These are phyloP conservation scores for Sporothrix inflata DNA, from an alignment of 2,329 filamentous ascomycete species.

Conservation along the genomic window DNA sequence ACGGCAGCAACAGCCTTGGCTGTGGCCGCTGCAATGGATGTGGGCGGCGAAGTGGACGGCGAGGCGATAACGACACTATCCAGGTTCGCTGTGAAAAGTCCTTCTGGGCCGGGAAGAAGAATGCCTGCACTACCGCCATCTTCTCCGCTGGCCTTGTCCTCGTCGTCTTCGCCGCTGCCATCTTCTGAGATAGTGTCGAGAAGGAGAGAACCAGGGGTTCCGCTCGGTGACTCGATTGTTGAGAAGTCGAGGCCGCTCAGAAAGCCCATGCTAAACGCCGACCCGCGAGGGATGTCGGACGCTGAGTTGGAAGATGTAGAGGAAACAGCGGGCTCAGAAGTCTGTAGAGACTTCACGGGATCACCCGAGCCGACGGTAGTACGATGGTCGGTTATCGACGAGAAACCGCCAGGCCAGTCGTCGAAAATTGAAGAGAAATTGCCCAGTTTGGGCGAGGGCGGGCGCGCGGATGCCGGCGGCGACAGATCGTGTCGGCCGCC, in stretches of 20 bases:
- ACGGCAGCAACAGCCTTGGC: constrained; percentile 1
- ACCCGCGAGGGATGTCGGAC: background rate
- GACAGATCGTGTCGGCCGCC: background rate
- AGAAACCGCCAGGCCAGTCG: background rate
- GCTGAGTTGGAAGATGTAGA: background rate
- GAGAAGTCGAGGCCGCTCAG: constrained; percentile 29
- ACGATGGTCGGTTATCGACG: background rate
- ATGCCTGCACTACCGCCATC: background rate
- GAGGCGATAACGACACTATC: constrained; percentile 22
- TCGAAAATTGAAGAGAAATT: constrained; percentile 30
- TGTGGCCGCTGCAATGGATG: background rate
- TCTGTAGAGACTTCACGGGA: constrained; percentile 1
- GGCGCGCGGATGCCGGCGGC: constrained; percentile 3
- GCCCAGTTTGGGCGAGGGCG: constrained; percentile 30
- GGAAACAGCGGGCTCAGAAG: background rate
- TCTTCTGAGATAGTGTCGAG: constrained; percentile 23
- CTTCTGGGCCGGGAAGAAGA: background rate
- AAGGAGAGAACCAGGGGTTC: constrained; percentile 9
- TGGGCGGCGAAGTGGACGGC: constrained; percentile 26
- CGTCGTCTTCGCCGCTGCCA: background rate
- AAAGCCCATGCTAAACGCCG: constrained; percentile 22
- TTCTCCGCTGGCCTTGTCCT: constrained; percentile 8
- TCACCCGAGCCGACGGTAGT: background rate
- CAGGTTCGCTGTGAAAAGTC: background rate
- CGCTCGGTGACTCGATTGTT: background rate